Conservation (phyloP, 169 alveolate species). For the Neospora caninum region DNA sequence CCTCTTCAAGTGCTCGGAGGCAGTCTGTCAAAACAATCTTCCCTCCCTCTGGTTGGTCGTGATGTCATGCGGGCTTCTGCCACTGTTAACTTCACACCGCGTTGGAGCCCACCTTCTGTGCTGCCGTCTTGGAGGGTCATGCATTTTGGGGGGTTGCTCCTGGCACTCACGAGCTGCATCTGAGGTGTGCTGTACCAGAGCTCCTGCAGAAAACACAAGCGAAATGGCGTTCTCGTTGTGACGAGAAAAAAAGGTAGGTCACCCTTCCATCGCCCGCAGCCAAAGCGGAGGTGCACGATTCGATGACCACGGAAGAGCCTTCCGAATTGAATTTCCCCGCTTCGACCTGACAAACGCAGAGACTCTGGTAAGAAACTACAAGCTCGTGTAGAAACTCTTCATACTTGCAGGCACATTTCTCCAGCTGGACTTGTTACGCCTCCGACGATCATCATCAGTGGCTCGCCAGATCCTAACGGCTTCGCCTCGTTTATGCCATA, state of each 20-base stretch:
- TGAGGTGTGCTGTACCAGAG: slow-evolving; percentile 74
- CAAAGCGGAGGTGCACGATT: slow-evolving; percentile 82
- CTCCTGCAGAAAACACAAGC: slow-evolving; percentile 54
- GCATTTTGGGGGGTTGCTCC: slow-evolving; percentile 75
- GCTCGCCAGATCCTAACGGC: slow-evolving; percentile 88
- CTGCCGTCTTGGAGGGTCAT: slow-evolving; percentile 76
- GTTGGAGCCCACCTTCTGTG: slow-evolving; percentile 22
- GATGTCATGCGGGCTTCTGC: background rate
- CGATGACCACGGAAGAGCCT: slow-evolving; percentile 81
- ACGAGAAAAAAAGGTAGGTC: slow-evolving; percentile 21
- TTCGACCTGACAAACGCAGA: slow-evolving; percentile 71
- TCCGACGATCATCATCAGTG: slow-evolving; percentile 83
- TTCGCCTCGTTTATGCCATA: slow-evolving; percentile 89
- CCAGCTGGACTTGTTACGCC: slow-evolving; percentile 87
- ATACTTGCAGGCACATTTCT: slow-evolving; percentile 87
- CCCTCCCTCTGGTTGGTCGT: slow-evolving; percentile 61
- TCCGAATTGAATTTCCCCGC: slow-evolving; percentile 80
- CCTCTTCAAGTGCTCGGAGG: slow-evolving; percentile 82
- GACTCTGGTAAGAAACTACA: background rate
- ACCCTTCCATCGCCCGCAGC: slow-evolving; percentile 85
- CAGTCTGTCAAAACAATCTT: slow-evolving; percentile 78
- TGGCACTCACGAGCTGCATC: slow-evolving; percentile 74
- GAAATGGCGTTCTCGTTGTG: background rate
- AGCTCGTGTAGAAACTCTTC: background rate
- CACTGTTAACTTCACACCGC: background rate